Evolutionary conservation across 106 monocot species (phyloP).

Genomic region (Cymbidium sinense): DNA sequence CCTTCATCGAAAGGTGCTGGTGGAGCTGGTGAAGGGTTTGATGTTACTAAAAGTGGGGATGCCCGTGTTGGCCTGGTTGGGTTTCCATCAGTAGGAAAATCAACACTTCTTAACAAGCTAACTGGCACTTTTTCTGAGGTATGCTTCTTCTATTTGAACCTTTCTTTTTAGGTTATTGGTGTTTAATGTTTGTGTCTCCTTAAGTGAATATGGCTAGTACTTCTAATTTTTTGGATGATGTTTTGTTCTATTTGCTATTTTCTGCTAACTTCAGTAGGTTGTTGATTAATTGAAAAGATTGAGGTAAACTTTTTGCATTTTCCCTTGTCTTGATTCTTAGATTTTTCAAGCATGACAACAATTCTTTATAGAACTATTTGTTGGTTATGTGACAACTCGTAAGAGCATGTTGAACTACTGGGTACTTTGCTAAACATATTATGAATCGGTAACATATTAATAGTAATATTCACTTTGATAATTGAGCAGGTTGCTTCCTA

Average conservation of each 20-base stretch:
- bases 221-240: not conserved
- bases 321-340: not conserved
- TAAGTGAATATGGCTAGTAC: not conserved
- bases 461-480: not conserved
- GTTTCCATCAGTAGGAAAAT: slow-evolving; percentile 98
- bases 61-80: slow-evolving; percentile 94
- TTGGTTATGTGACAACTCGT: not conserved
- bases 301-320: not conserved
- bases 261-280: not conserved
- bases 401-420: not conserved
- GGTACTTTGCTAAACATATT: not conserved
- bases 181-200: not conserved
- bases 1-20: slow-evolving; percentile 87
- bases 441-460: not conserved
- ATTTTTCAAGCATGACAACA: not conserved
- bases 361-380: not conserved
- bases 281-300: not conserved
- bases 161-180: not conserved
- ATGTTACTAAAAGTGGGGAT: slow-evolving; percentile 99
- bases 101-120: slow-evolving; percentile 92
- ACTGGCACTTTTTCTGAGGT: slow-evolving; percentile 99
- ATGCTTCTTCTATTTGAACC: slow-evolving; percentile 1
- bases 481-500: slow-evolving; percentile 94
- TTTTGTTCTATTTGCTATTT: not conserved
- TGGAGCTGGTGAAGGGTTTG: slow-evolving; percentile 97